phyloP scores from a whole-genome alignment of 2,329 filamentous ascomycete genomes.

The Botryotinia globosa region DNA sequence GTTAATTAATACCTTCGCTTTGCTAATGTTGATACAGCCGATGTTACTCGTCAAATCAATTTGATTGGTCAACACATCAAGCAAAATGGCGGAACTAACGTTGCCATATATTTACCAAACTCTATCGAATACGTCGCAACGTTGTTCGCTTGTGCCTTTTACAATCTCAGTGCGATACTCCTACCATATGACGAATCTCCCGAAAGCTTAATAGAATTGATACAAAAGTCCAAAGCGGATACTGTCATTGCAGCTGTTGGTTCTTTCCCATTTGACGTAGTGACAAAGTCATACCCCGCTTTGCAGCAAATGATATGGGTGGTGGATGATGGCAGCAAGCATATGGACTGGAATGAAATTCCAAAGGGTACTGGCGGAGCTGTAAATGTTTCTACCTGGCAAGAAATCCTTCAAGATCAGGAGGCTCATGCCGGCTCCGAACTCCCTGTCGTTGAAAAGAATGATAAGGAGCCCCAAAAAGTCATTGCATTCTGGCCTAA shows the following conservation, averaged over 20 bases:
- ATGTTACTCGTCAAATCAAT: slow-evolving; percentile 82
- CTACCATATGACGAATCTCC: slow-evolving; percentile 78
- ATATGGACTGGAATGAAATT: slow-evolving; percentile 93
- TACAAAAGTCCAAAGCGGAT: slow-evolving; percentile 72
- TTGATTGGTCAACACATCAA: slow-evolving; percentile 76
- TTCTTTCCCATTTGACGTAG: slow-evolving; percentile 73
- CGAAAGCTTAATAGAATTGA: slow-evolving; percentile 66
- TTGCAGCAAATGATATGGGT: slow-evolving; percentile 87
- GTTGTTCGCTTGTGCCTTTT: slow-evolving; percentile 87
- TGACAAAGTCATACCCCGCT: slow-evolving; percentile 65
- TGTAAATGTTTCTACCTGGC: slow-evolving; percentile 86
- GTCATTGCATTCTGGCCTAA: slow-evolving; percentile 67
- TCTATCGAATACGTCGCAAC: slow-evolving; percentile 81
- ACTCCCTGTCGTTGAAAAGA: slow-evolving; percentile 61
- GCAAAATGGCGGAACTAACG: slow-evolving; percentile 67
- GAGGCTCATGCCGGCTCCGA: slow-evolving; percentile 56
- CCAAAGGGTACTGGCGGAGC: slow-evolving; percentile 72
- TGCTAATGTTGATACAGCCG: slow-evolving; percentile 46
- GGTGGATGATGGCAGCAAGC: slow-evolving; percentile 82
- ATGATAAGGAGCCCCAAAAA: slow-evolving; percentile 48
- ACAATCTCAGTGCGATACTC: slow-evolving; percentile 73
- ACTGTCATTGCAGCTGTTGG: slow-evolving; percentile 82
- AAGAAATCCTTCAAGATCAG: slow-evolving; percentile 76
- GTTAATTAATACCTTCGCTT: neutral
- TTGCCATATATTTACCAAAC: slow-evolving; percentile 90